Percentiles rank a stretch among this genome's conserved stretches.
phyloP scores from a whole-genome alignment of 805 yeast genomes.

The Ogataea parapolymorpha region DNA sequence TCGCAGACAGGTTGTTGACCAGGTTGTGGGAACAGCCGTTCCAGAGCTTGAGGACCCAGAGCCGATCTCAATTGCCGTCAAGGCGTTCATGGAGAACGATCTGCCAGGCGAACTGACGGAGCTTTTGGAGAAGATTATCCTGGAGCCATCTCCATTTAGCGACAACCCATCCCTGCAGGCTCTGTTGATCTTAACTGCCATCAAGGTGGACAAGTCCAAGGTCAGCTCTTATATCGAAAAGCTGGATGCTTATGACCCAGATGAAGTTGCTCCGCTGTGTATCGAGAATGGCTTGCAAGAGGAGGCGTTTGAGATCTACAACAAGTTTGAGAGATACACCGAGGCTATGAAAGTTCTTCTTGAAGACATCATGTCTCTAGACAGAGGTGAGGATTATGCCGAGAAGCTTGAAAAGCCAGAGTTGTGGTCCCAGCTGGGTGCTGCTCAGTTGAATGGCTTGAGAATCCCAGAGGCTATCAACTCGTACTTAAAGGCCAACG shows the following conservation, averaged over 20 bases:
- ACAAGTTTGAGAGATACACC: slow-evolving; percentile 70
- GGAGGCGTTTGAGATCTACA: slow-evolving; percentile 91
- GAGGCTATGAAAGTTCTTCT: slow-evolving; percentile 89
- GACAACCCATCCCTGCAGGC: slow-evolving; percentile 96
- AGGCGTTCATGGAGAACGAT: slow-evolving; percentile 94
- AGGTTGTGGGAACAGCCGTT: slow-evolving; percentile 92
- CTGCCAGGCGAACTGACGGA: slow-evolving; percentile 91
- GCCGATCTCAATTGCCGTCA: slow-evolving; percentile 89
- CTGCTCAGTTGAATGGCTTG: slow-evolving; percentile 91
- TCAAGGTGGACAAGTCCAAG: slow-evolving; percentile 88
- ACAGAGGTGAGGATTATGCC: slow-evolving; percentile 90
- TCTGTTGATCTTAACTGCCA: slow-evolving; percentile 86
- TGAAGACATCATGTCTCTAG: slow-evolving; percentile 90
- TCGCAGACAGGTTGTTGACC: slow-evolving; percentile 89
- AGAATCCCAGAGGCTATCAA: slow-evolving; percentile 88
- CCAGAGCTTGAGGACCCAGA: slow-evolving; percentile 92
- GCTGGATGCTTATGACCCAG: slow-evolving; percentile 85
- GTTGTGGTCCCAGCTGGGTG: slow-evolving; percentile 93
- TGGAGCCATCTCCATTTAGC: slow-evolving; percentile 96
- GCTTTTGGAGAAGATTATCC: slow-evolving; percentile 88
- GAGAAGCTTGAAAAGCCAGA: slow-evolving; percentile 83
- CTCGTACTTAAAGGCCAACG: slow-evolving; percentile 88
- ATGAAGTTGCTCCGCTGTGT: slow-evolving; percentile 90
- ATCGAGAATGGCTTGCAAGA: slow-evolving; percentile 84
- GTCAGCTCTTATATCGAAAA: slow-evolving; percentile 83